Conservation (phyloP, 1,284 basidiomycete species). For the Apiotrichum sp. region DNA sequence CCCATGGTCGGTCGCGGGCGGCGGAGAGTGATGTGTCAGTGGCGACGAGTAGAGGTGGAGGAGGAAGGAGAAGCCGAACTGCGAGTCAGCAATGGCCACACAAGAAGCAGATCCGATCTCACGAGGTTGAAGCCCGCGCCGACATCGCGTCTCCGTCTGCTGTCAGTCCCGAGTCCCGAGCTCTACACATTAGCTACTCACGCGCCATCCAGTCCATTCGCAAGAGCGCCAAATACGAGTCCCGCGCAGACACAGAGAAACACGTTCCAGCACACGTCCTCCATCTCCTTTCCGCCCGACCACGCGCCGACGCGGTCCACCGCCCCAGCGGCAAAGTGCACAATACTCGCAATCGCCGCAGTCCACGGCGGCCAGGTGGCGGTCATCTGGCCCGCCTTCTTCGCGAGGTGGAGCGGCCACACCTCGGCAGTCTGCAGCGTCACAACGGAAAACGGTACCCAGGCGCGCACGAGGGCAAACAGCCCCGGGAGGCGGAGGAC, state of each 20-base stretch:
- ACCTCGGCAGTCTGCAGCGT: slow-evolving; percentile 36
- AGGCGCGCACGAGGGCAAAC: slow-evolving; percentile 30
- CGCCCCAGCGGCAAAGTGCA: slow-evolving; percentile 5
- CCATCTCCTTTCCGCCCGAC: slow-evolving; percentile 38
- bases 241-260: slow-evolving; percentile 41
- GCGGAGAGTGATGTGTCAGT: slow-evolving; percentile 38
- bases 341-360: background rate
- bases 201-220: slow-evolving; percentile 39
- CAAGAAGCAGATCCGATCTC: slow-evolving; percentile 1
- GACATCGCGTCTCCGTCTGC: slow-evolving; percentile 29
- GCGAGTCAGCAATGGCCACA: background rate
- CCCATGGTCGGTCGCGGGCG: slow-evolving; percentile 21
- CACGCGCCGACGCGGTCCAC: slow-evolving; percentile 25
- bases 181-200: slow-evolving; percentile 14
- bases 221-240: slow-evolving; percentile 33
- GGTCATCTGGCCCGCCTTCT: background rate
- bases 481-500: slow-evolving; percentile 39
- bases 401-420: slow-evolving; percentile 21
- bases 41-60: slow-evolving; percentile 46
- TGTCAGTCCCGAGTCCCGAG: slow-evolving; percentile 2
- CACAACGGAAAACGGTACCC: slow-evolving; percentile 37
- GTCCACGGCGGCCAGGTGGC: background rate
- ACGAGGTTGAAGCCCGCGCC: slow-evolving; percentile 44
- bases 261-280: slow-evolving; percentile 41
- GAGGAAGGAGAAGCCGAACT: slow-evolving; percentile 42